These are phyloP conservation scores for Serendipita vermifera DNA, from an alignment of 768 basidiomycete species.

Conservation along the genomic window DNA sequence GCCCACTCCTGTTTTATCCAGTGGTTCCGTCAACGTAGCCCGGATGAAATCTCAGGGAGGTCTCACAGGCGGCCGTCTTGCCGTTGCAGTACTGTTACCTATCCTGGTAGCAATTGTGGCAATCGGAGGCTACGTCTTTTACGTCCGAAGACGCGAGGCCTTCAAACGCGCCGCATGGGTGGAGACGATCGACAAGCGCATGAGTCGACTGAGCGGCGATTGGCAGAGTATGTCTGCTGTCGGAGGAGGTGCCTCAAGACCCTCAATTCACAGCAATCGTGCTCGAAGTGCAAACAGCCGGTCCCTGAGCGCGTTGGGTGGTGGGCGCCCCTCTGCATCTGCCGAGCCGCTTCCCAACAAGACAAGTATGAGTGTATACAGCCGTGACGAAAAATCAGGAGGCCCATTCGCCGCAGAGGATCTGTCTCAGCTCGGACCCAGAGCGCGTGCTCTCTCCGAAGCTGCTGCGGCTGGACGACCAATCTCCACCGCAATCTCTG, in stretches of 20 bases:
- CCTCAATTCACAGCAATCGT: slow-evolving; percentile 14
- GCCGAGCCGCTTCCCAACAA: not conserved
- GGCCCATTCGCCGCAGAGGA: not conserved
- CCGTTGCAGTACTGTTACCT: slow-evolving; percentile 49
- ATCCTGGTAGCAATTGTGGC: slow-evolving; percentile 38
- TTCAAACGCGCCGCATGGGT: slow-evolving; percentile 44
- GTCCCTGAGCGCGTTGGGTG: not conserved
- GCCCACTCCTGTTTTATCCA: slow-evolving; percentile 17
- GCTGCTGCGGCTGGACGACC: not conserved
- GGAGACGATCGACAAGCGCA: slow-evolving; percentile 61
- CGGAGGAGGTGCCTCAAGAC: slow-evolving; percentile 58
- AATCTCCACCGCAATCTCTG: not conserved
- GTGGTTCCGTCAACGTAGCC: not conserved
- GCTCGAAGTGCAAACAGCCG: slow-evolving; percentile 15
- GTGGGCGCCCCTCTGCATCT: not conserved
- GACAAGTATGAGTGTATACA: not conserved
- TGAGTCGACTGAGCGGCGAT: slow-evolving; percentile 69
- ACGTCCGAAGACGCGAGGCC: slow-evolving; percentile 35
- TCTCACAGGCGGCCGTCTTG: slow-evolving; percentile 39
- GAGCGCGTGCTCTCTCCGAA: not conserved
- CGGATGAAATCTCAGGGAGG: not conserved
- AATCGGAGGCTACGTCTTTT: slow-evolving; percentile 35
- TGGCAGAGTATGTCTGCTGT: slow-evolving; percentile 62
- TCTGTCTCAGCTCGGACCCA: not conserved
- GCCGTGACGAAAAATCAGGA: not conserved